Base-by-base conservation (phyloP, 1,284 basidiomycete species). In the Naganishia cerealis region DNA sequence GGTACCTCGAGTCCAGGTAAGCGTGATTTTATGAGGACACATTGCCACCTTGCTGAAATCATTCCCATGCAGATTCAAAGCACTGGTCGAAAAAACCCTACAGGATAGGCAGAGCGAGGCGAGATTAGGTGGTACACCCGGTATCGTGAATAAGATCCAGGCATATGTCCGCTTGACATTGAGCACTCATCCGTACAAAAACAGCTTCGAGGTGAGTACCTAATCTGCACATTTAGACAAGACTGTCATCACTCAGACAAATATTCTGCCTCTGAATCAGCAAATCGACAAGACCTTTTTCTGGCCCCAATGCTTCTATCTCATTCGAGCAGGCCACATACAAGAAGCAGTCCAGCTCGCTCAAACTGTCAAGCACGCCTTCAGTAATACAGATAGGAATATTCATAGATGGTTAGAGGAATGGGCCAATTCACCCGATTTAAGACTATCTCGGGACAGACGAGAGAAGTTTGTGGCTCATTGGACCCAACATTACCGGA, bases 291-390 rank as follows among this genome's bases (percentile, higher is more conserved):
- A 90, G 16, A 88, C 90, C 73, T 92, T 94, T 7, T 75, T 98
- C 16, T 99, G 94, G 94, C 94, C 94, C 15, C 88, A 90, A 69
- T 80, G 96, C 50, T 99, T 92, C 81, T 93, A 91, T 80, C 86
- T 99, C 10, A 84, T 99, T 9, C 88, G 95, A 36, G 90, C 90
- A 1, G 96, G 95, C 0, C 88, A 94, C 77, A 78, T 84, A 13
- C 81, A 86, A 52, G 93, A 96, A 71, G 94, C 95, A 0, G 81
- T 95, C 40, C 84, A 86, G 8, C 88, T 94, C 67, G 89, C 92
- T 0, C 75, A 87, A 26, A 85, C 87, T 36, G 87, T 88, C 76
- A 89, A 92, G 74, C 82, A 86, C 57, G 87, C 87, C 1, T 87
- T 99, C 65, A 87, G 90, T 55, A 85, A 87, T 72, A 87, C 90